Percentiles rank a stretch among this genome's conserved stretches.
These are phyloP conservation scores for Zasmidium cellare DNA, from an alignment of 2,329 filamentous ascomycete species.

Conservation along the genomic window DNA sequence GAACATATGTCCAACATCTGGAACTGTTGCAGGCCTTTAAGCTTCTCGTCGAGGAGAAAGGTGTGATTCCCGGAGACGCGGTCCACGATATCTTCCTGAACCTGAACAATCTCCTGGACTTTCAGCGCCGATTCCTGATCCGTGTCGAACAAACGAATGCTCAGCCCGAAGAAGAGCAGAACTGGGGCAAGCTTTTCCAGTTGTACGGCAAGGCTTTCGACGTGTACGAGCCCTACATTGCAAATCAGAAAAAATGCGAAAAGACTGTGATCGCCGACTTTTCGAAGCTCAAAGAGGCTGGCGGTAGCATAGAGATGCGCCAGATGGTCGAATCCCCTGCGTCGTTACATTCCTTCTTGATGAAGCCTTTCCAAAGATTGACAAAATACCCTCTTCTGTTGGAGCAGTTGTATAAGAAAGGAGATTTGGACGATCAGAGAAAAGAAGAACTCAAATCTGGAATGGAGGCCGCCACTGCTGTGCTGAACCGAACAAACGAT, in stretches of 20 bases:
- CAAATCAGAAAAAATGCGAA: slow-evolving; percentile 90
- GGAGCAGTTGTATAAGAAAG: slow-evolving; percentile 84
- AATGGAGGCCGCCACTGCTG: slow-evolving; percentile 77
- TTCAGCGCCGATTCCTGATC: slow-evolving; percentile 92
- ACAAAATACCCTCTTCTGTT: slow-evolving; percentile 92
- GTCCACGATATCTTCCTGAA: slow-evolving; percentile 97
- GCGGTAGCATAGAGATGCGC: slow-evolving; percentile 60
- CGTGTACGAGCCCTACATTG: slow-evolving; percentile 95
- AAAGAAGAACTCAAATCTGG: slow-evolving; percentile 73
- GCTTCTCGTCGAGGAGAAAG: slow-evolving; percentile 82
- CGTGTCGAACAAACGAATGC: slow-evolving; percentile 94
- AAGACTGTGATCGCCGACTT: slow-evolving; percentile 81
- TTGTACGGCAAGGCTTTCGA: slow-evolving; percentile 83
- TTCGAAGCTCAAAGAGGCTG: slow-evolving; percentile 77
- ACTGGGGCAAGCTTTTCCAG: slow-evolving; percentile 93
- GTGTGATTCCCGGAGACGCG: slow-evolving; percentile 82
- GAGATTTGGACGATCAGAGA: slow-evolving; percentile 66
- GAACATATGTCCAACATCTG: slow-evolving; percentile 96
- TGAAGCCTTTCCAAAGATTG: slow-evolving; percentile 94
- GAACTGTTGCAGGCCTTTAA: slow-evolving; percentile 93
- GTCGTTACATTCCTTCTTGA: slow-evolving; percentile 83
- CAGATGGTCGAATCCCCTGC: slow-evolving; percentile 84
- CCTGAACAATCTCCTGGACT: slow-evolving; percentile 90
- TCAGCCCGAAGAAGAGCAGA: slow-evolving; percentile 71
- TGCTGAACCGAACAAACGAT: slow-evolving; percentile 82